A percentile compares a stretch with the other conserved stretches of the same genome.
These are phyloP conservation scores for Aureobasidium musti DNA, from an alignment of 2,329 filamentous ascomycete species.

Conservation along the genomic window DNA sequence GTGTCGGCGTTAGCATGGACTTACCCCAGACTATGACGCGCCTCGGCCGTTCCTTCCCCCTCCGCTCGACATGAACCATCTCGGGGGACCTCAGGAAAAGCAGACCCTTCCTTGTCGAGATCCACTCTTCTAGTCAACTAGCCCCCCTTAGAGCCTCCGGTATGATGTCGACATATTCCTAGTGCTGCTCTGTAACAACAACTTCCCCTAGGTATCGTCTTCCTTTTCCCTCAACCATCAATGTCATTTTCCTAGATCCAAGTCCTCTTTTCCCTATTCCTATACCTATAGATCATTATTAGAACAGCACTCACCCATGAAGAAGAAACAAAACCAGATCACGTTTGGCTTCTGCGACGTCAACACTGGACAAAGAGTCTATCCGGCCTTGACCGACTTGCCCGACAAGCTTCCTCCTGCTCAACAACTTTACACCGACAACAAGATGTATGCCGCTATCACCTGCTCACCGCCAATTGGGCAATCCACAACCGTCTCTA, in stretches of 20 bases:
- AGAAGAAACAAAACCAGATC: slow-evolving; percentile 31
- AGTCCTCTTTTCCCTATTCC: background rate
- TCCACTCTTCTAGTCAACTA: slow-evolving; percentile 18
- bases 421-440: slow-evolving; percentile 29
- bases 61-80: slow-evolving; percentile 18
- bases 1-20: slow-evolving; percentile 5
- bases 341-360: slow-evolving; percentile 39
- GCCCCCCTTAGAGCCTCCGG: background rate
- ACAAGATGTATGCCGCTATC: slow-evolving; percentile 55
- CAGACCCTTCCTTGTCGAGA: slow-evolving; percentile 12
- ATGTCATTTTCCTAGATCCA: background rate
- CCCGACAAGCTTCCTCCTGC: slow-evolving; percentile 41
- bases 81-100: background rate
- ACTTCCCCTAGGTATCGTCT: slow-evolving; percentile 13
- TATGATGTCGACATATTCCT: slow-evolving; percentile 27
- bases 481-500: slow-evolving; percentile 65
- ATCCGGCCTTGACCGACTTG: slow-evolving; percentile 38
- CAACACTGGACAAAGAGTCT: slow-evolving; percentile 41
- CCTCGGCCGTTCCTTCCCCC: slow-evolving; percentile 19
- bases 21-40: slow-evolving; percentile 22
- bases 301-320: slow-evolving; percentile 10
- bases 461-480: slow-evolving; percentile 71
- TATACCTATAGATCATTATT: background rate
- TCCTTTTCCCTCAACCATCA: slow-evolving; percentile 5
- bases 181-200: slow-evolving; percentile 18